Percentiles rank a stretch among this genome's conserved stretches.
Conservation (phyloP, 768 basidiomycete species). For the Lentinula boryana region DNA sequence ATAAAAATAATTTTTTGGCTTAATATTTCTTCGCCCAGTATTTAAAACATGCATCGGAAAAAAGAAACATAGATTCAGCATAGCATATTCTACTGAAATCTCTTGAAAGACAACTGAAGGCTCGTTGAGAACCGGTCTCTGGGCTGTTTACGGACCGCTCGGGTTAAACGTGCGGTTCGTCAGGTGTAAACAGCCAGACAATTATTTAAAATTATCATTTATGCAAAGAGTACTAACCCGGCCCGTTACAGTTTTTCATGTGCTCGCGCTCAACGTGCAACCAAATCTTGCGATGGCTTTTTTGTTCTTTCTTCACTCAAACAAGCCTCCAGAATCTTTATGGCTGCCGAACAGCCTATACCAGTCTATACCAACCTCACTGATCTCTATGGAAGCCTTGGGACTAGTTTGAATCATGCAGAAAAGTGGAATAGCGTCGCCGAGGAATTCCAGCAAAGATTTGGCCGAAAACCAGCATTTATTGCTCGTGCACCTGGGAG, state of each 20-base stretch:
- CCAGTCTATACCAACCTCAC: slow-evolving; percentile 55
- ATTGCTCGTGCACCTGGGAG: slow-evolving; percentile 77
- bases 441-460: slow-evolving; percentile 55
- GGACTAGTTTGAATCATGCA: slow-evolving; percentile 49
- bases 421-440: slow-evolving; percentile 58
- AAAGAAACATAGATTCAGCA: too few species aligned
- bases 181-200: too few species aligned
- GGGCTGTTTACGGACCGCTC: too few species aligned
- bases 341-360: slow-evolving; percentile 53
- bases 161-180: too few species aligned
- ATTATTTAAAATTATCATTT: too few species aligned
- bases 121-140: too few species aligned
- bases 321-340: slow-evolving; percentile 14
- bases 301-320: neutral
- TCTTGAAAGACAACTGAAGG: too few species aligned
- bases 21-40: too few species aligned
- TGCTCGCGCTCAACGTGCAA: neutral
- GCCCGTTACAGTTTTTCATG: neutral
- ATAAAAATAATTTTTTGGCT: too few species aligned
- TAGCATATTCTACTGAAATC: too few species aligned
- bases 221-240: neutral
- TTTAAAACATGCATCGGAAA: too few species aligned
- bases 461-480: slow-evolving; percentile 60
- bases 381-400: slow-evolving; percentile 48
- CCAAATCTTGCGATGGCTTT: neutral